Percentiles rank a stretch among this genome's conserved stretches.
Conservation (phyloP, 345 rosid species). For the Citrus unshiu region DNA sequence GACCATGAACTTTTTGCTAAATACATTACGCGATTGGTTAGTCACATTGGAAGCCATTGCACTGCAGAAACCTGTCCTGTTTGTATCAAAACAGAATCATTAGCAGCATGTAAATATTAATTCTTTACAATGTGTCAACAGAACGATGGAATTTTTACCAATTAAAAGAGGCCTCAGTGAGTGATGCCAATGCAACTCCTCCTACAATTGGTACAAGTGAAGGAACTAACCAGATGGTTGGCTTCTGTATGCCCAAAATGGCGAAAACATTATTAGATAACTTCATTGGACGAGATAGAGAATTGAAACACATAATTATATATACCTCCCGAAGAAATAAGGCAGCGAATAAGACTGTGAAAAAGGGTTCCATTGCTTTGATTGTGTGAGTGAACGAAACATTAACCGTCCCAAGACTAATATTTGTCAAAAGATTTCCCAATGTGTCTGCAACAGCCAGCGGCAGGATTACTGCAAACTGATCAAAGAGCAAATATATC, state of each 20-base stretch:
- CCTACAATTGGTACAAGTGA: constrained; percentile 72
- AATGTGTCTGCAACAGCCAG: constrained; percentile 74
- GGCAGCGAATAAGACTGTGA: constrained; percentile 68
- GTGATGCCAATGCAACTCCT: constrained; percentile 87
- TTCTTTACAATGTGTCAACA: background rate
- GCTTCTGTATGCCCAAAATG: constrained; percentile 41
- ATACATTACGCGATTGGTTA: constrained; percentile 82
- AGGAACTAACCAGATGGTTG: constrained; percentile 52
- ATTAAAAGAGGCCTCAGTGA: constrained; percentile 76
- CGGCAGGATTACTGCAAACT: constrained; percentile 66
- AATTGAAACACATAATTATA: background rate
- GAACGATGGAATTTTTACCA: constrained; percentile 40
- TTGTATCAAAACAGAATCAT: constrained; percentile 25
- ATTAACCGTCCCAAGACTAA: constrained; percentile 72
- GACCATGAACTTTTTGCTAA: constrained; percentile 76
- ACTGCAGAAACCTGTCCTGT: constrained; percentile 79
- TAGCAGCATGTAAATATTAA: background rate
- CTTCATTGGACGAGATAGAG: background rate
- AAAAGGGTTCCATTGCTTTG: constrained; percentile 94
- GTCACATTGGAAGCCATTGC: constrained; percentile 96
- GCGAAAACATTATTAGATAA: background rate
- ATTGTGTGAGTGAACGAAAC: constrained; percentile 93
- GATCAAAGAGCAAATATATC: constrained; percentile 10
- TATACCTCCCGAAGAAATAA: constrained; percentile 68
- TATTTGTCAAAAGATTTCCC: constrained; percentile 80